A percentile compares a stretch with the other conserved stretches of the same genome.
Evolutionary conservation across 2,329 filamentous ascomycete genomes (phyloP).

Genomic region (Eutypa lata): DNA sequence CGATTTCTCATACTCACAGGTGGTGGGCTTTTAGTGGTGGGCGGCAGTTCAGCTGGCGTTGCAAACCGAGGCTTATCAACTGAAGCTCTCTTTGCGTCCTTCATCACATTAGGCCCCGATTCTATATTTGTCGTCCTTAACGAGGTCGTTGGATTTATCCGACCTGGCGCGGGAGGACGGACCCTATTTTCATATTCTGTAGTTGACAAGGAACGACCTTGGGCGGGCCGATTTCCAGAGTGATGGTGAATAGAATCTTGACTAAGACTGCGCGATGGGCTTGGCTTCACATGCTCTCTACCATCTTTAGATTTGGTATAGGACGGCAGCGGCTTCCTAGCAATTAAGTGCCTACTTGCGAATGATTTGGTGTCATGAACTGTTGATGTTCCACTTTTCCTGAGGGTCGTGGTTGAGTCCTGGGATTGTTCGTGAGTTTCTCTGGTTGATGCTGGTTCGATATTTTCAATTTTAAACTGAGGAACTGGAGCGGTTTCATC

Average conservation of each 20-base stretch:
- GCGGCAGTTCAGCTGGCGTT: conserved; percentile 10
- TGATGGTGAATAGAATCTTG: neutral
- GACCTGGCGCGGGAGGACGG: neutral
- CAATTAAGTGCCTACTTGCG: neutral
- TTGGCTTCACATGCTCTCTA: neutral
- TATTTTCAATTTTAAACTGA: neutral
- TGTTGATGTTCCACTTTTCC: neutral
- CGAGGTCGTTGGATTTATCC: conserved; percentile 28
- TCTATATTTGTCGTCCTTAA: conserved; percentile 14
- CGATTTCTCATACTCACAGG: conserved; percentile 43
- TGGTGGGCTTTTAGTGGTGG: conserved; percentile 30
- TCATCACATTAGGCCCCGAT: conserved; percentile 11
- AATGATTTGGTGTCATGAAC: neutral
- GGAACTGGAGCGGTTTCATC: conserved; percentile 15
- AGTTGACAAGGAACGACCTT: neutral
- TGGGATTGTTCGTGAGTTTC: neutral
- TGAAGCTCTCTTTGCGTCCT: conserved; percentile 4
- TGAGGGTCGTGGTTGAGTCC: too few species aligned
- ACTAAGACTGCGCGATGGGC: neutral
- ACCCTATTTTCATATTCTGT: neutral
- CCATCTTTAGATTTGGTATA: neutral
- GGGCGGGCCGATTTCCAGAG: neutral
- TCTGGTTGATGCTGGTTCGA: neutral
- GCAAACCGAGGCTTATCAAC: conserved; percentile 5
- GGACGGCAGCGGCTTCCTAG: neutral